Evolutionary conservation across 345 rosid species (phyloP).

Genomic region (Corchorus capsularis): DNA sequence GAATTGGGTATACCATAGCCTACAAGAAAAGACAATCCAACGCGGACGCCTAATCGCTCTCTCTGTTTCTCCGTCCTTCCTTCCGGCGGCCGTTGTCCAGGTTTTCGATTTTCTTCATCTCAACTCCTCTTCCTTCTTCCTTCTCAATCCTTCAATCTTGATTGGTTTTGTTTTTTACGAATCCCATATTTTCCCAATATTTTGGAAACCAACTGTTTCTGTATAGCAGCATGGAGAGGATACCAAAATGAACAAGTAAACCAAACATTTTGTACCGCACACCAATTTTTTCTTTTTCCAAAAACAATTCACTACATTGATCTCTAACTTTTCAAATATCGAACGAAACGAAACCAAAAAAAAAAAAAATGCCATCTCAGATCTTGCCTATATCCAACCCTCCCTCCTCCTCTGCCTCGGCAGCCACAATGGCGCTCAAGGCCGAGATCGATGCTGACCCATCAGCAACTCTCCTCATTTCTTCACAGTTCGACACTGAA

Average conservation of each 20-base stretch:
- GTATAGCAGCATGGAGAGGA: too few species aligned
- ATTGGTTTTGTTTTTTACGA: too few species aligned
- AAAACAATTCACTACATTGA: neutral
- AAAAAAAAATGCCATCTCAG: conserved; percentile 43
- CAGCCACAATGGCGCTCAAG: conserved; percentile 39
- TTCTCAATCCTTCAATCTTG: too few species aligned
- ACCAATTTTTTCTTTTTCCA: neutral
- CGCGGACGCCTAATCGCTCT: too few species aligned
- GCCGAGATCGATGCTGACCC: conserved; percentile 49
- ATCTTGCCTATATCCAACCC: conserved; percentile 41
- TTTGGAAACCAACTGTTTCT: too few species aligned
- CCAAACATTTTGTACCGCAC: neutral
- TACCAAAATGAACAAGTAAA: neutral
- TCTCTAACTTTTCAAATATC: neutral
- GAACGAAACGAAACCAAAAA: neutral
- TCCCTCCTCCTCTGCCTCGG: conserved; percentile 29
- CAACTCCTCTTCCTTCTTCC: too few species aligned
- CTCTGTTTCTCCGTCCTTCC: too few species aligned
- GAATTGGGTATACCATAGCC: too few species aligned
- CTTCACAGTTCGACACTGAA: conserved; percentile 52
- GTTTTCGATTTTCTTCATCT: too few species aligned
- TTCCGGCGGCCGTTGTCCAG: too few species aligned
- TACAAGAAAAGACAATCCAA: too few species aligned
- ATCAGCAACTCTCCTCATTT: conserved; percentile 43
- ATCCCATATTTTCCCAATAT: too few species aligned